Evolutionary conservation across 2,329 filamentous ascomycete genomes (phyloP).

Genomic region (Sodiomyces alkalinus): DNA sequence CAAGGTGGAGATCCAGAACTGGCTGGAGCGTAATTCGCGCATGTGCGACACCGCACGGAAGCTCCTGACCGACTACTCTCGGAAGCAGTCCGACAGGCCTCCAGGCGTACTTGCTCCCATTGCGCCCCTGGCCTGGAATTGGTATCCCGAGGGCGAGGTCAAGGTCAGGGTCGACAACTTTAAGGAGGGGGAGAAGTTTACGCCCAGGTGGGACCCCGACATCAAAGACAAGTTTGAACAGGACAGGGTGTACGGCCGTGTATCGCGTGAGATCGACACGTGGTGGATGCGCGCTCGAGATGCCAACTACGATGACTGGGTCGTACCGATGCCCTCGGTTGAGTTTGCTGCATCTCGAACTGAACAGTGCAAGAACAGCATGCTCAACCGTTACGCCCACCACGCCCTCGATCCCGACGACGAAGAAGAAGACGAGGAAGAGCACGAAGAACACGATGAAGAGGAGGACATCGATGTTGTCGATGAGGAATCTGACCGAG

Average conservation of each 20-base stretch:
- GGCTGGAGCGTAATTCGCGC: conserved; percentile 44
- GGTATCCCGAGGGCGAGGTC: conserved; percentile 26
- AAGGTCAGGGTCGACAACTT: conserved; percentile 20
- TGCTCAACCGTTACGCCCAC: conserved; percentile 38
- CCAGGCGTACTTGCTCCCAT: conserved; percentile 34
- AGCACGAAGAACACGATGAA: no score
- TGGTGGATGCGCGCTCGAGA: conserved; percentile 50
- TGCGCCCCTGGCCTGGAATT: conserved; percentile 39
- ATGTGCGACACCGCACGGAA: conserved; percentile 40
- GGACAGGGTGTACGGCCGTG: conserved; percentile 41
- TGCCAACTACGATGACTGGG: conserved; percentile 44
- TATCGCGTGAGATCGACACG: conserved; percentile 48
- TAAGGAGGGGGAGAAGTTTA: conserved; percentile 22
- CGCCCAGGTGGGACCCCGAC: conserved; percentile 34
- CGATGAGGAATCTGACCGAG: conserved; percentile 32
- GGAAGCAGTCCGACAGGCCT: conserved; percentile 30
- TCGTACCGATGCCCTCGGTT: conserved; percentile 42
- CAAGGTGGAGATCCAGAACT: conserved; percentile 45
- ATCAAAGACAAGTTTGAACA: conserved; percentile 42
- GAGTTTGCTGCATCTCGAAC: conserved; percentile 42
- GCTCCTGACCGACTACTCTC: conserved; percentile 39
- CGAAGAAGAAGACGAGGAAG: conserved; percentile 27
- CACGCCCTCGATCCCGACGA: conserved; percentile 16
- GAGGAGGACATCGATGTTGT: conserved; percentile 30
- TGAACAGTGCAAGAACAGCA: conserved; percentile 42